These are phyloP conservation scores for Polytrichum commune DNA, from an alignment of 225 moss, liverwort and hornwort genomes.

Conservation along the genomic window DNA sequence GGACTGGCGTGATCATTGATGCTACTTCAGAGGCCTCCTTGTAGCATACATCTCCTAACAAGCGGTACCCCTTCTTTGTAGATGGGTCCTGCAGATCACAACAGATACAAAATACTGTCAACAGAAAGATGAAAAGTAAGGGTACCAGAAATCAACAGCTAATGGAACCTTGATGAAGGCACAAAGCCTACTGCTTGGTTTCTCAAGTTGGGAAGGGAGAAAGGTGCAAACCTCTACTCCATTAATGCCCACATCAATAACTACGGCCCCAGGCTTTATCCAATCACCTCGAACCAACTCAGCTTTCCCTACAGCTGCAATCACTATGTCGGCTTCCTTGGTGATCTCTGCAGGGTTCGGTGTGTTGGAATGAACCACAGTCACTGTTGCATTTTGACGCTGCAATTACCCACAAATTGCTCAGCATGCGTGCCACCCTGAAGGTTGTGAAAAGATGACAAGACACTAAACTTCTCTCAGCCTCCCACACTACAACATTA, in stretches of 20 bases:
- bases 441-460: background rate
- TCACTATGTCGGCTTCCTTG: slow-evolving; percentile 85
- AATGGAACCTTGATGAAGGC: background rate
- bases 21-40: slow-evolving; percentile 82
- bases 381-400: slow-evolving; percentile 85
- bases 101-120: background rate
- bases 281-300: slow-evolving; percentile 81
- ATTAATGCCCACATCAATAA: slow-evolving; percentile 95
- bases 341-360: slow-evolving; percentile 61
- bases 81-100: slow-evolving; percentile 40
- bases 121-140: background rate
- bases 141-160: background rate
- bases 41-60: slow-evolving; percentile 81
- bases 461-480: background rate
- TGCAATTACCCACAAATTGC: slow-evolving; percentile 16
- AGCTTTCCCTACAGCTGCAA: slow-evolving; percentile 81
- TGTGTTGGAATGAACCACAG: slow-evolving; percentile 85
- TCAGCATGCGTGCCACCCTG: background rate
- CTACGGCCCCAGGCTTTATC: slow-evolving; percentile 94
- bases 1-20: slow-evolving; percentile 85
- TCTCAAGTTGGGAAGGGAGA: slow-evolving; percentile 1
- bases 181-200: background rate
- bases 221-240: slow-evolving; percentile 60
- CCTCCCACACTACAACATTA: background rate
- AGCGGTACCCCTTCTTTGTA: slow-evolving; percentile 72